Conservation (phyloP, 2,329 filamentous ascomycete species). For the Claviceps paspali region DNA sequence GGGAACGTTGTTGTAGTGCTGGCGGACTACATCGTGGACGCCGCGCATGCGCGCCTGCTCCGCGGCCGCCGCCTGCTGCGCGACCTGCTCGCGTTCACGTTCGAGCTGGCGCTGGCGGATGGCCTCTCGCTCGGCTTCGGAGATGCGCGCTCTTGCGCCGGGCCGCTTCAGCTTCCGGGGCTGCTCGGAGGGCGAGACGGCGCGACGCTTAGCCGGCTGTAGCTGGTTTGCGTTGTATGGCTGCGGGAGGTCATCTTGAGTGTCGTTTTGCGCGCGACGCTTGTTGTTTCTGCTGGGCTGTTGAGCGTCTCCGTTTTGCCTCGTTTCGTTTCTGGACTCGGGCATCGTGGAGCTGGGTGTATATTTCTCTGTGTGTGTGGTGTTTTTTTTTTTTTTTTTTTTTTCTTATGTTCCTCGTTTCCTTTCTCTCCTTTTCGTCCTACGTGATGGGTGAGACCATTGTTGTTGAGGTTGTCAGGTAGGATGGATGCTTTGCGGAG, state of each 20-base stretch:
- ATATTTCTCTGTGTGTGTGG: too few species aligned
- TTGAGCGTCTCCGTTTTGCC: neutral
- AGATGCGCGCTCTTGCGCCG: slow-evolving; percentile 50
- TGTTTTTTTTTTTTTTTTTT: too few species aligned
- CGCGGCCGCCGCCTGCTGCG: slow-evolving; percentile 19
- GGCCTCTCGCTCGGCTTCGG: slow-evolving; percentile 49
- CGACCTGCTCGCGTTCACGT: slow-evolving; percentile 30
- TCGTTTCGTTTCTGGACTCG: neutral
- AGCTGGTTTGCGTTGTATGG: slow-evolving; percentile 45
- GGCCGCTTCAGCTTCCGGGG: slow-evolving; percentile 56
- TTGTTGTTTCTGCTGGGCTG: slow-evolving; percentile 12
- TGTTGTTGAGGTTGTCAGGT: too few species aligned
- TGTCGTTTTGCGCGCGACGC: slow-evolving; percentile 19
- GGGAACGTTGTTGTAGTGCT: slow-evolving; percentile 93
- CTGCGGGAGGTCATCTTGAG: slow-evolving; percentile 34
- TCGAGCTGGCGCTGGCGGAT: slow-evolving; percentile 49
- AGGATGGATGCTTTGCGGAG: too few species aligned
- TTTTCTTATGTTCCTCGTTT: too few species aligned
- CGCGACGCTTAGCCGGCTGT: slow-evolving; percentile 42
- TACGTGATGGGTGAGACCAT: too few species aligned
- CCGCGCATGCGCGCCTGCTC: slow-evolving; percentile 30
- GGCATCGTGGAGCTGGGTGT: slow-evolving; percentile 2
- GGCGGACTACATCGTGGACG: slow-evolving; percentile 70
- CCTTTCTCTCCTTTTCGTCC: too few species aligned
- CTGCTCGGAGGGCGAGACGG: slow-evolving; percentile 36